Evolutionary conservation across 2,329 filamentous ascomycete species (phyloP).

Genomic region (Trichophyton verrucosum): DNA sequence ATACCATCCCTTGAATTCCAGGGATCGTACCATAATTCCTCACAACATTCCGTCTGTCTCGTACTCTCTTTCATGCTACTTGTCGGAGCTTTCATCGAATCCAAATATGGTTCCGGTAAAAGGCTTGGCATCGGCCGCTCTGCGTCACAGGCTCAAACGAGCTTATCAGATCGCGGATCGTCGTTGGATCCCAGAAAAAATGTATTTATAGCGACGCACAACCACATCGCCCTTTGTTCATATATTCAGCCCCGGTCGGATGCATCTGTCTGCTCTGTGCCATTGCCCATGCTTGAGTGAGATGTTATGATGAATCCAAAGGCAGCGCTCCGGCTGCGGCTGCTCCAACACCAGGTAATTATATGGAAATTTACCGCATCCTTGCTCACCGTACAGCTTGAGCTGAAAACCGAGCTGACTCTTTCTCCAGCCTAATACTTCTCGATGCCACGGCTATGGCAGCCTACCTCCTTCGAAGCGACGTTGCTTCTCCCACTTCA

Average conservation of each 20-base stretch:
- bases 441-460: slow-evolving; percentile 1
- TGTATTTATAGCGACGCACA: background rate
- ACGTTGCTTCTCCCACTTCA: slow-evolving; percentile 10
- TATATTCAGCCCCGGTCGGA: background rate
- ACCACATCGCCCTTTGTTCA: background rate
- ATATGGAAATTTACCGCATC: background rate
- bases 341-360: slow-evolving; percentile 8
- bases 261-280: background rate
- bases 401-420: background rate
- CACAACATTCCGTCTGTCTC: too few species aligned
- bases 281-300: background rate
- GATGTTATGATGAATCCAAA: slow-evolving; percentile 8
- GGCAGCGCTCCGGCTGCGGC: slow-evolving; percentile 5
- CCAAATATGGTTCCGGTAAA: background rate
- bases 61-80: too few species aligned
- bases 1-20: too few species aligned
- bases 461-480: slow-evolving; percentile 9
- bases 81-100: background rate
- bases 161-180: background rate
- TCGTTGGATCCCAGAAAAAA: background rate
- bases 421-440: slow-evolving; percentile 8
- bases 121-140: background rate
- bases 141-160: background rate
- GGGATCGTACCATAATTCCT: too few species aligned
- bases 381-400: background rate